Conservation (phyloP, 805 yeast species). For the Schizosaccharomyces japonicus region DNA sequence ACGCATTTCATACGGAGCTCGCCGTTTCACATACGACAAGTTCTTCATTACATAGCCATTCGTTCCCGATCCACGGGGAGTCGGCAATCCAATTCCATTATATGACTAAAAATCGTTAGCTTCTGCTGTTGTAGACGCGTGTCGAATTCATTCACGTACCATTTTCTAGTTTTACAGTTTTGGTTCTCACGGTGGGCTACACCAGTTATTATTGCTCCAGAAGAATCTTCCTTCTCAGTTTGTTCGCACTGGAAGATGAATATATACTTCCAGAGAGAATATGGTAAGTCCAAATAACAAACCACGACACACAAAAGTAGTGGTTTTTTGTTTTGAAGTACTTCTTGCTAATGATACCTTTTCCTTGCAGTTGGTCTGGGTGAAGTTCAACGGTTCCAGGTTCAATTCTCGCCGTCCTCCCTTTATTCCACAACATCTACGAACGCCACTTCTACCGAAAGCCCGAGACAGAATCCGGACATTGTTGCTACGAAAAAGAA, state of each 20-base stretch:
- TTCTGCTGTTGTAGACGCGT: too few species aligned
- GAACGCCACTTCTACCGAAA: too few species aligned
- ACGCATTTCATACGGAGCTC: not conserved
- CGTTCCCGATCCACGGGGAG: conserved; percentile 1
- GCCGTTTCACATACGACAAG: not conserved
- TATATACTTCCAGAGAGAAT: not conserved
- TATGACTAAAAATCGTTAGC: not conserved
- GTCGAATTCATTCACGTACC: too few species aligned
- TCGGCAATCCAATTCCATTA: conserved; percentile 1
- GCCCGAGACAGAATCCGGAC: too few species aligned
- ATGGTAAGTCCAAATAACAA: not conserved
- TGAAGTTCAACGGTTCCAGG: not conserved
- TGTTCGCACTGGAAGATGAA: too few species aligned
- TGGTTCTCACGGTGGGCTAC: too few species aligned
- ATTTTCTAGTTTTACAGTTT: too few species aligned
- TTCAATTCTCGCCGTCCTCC: too few species aligned
- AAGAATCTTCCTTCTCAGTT: too few species aligned
- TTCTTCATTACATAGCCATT: conserved; percentile 1
- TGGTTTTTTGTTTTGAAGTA: not conserved
- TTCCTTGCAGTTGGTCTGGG: not conserved
- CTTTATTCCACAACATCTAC: too few species aligned
- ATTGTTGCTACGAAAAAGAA: too few species aligned
- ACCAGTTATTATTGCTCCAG: too few species aligned
- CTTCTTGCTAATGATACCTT: not conserved
- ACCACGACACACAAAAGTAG: not conserved